A percentile compares a stretch with the other conserved stretches of the same genome.
Evolutionary conservation across 2,329 filamentous ascomycete species (phyloP).

Genomic region (Zelopaecilomyces penicillatus): DNA sequence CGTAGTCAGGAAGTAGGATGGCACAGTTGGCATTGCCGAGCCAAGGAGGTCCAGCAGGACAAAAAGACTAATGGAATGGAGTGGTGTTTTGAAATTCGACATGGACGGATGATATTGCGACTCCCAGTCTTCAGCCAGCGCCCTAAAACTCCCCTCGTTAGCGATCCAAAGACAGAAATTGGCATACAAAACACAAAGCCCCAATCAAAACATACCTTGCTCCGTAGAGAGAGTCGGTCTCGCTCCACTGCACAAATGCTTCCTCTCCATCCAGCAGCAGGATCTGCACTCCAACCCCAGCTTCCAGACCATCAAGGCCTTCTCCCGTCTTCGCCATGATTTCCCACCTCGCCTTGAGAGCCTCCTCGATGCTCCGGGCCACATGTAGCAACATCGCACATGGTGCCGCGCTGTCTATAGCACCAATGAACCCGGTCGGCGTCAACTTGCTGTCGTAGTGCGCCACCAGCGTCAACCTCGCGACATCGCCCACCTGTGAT

Average conservation of each 20-base stretch:
- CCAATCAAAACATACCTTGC: slow-evolving; percentile 48
- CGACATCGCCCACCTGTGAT: slow-evolving; percentile 63
- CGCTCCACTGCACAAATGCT: slow-evolving; percentile 74
- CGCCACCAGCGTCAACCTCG: slow-evolving; percentile 76
- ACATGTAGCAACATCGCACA: slow-evolving; percentile 90
- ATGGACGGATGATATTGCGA: slow-evolving; percentile 55
- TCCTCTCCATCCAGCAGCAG: slow-evolving; percentile 90
- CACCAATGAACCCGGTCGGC: slow-evolving; percentile 83
- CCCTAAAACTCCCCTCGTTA: slow-evolving; percentile 24
- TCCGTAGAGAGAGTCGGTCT: slow-evolving; percentile 79
- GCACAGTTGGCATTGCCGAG: slow-evolving; percentile 56
- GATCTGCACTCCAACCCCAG: slow-evolving; percentile 78
- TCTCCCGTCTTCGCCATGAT: slow-evolving; percentile 55
- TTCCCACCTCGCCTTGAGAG: slow-evolving; percentile 74
- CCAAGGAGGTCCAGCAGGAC: slow-evolving; percentile 88
- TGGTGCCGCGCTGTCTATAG: slow-evolving; percentile 86
- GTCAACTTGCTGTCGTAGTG: slow-evolving; percentile 84
- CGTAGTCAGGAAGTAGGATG: slow-evolving; percentile 81
- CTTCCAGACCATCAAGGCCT: slow-evolving; percentile 50
- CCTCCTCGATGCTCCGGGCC: slow-evolving; percentile 69
- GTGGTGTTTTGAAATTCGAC: slow-evolving; percentile 65
- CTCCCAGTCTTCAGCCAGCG: slow-evolving; percentile 80
- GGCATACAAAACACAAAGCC: not conserved
- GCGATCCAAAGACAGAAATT: not conserved
- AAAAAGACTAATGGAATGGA: slow-evolving; percentile 79